Conservation (phyloP, 768 basidiomycete genomes). For the Phylloporus arenicola region DNA sequence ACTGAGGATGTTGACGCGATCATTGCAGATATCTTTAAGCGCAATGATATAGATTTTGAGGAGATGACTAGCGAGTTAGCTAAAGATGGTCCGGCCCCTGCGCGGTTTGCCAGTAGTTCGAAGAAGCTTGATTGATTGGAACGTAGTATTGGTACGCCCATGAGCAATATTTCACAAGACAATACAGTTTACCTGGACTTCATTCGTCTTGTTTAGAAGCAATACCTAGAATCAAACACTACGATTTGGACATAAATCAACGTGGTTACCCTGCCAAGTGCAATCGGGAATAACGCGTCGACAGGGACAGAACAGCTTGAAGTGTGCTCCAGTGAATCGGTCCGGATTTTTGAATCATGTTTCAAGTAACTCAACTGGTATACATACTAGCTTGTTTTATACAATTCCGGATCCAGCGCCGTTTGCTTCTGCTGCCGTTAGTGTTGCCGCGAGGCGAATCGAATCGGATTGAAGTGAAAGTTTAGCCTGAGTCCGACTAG, state of each 20-base stretch:
- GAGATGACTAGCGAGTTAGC: constrained; percentile 23
- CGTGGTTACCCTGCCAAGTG: background rate
- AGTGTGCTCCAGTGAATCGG: background rate
- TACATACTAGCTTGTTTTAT: too few species aligned
- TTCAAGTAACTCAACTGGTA: background rate
- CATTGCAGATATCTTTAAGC: constrained; percentile 29
- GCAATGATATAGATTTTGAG: constrained; percentile 28
- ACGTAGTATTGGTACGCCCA: background rate
- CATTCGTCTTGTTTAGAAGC: background rate
- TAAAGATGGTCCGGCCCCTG: constrained; percentile 12
- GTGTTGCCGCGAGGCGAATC: too few species aligned
- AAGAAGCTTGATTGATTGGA: constrained; percentile 26
- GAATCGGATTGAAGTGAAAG: too few species aligned
- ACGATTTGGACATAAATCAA: background rate
- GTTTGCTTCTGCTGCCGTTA: too few species aligned
- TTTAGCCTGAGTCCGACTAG: too few species aligned
- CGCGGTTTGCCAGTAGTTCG: constrained; percentile 21
- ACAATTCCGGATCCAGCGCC: background rate
- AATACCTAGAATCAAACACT: background rate
- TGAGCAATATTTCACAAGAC: background rate
- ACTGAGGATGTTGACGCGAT: constrained; percentile 29
- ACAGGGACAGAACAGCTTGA: background rate
- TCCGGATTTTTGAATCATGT: background rate
- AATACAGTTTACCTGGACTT: background rate
- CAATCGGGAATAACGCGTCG: too few species aligned